Evolutionary conservation across 177 flowering plant genomes (phyloP).

Genomic region (Vitis hybrid): DNA sequence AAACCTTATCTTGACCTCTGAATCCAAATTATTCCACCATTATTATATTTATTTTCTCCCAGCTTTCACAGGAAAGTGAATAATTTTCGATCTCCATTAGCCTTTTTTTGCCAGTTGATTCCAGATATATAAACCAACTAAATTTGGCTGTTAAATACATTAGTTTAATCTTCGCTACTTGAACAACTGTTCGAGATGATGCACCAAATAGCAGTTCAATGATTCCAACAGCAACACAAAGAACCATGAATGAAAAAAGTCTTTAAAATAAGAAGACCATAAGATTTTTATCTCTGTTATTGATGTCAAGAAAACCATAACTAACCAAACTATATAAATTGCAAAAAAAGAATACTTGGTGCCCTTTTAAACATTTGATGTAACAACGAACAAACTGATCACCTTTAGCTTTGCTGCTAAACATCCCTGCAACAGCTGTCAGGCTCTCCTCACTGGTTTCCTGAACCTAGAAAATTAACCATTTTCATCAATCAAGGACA

Average conservation of each 20-base stretch:
- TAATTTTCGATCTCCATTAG: not conserved
- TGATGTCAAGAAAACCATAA: not conserved
- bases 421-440: slow-evolving; percentile 99
- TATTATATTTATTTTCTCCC: not conserved
- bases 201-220: not conserved
- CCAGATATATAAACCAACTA: not conserved
- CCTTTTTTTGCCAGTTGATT: not conserved
- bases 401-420: slow-evolving; percentile 99
- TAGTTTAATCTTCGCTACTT: not conserved
- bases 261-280: not conserved
- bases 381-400: slow-evolving; percentile 3
- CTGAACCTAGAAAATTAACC: slow-evolving; percentile 49
- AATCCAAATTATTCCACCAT: not conserved
- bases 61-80: not conserved
- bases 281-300: not conserved
- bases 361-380: not conserved
- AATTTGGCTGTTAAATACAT: not conserved
- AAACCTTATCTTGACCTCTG: not conserved
- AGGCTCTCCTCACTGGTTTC: slow-evolving; percentile 98
- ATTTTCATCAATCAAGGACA: not conserved
- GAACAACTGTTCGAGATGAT: not conserved
- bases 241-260: not conserved
- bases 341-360: not conserved
- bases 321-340: not conserved
- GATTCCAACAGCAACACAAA: not conserved